phyloP scores from a whole-genome alignment of 202 grass and related monocot species.

The Zoysia matrella region DNA sequence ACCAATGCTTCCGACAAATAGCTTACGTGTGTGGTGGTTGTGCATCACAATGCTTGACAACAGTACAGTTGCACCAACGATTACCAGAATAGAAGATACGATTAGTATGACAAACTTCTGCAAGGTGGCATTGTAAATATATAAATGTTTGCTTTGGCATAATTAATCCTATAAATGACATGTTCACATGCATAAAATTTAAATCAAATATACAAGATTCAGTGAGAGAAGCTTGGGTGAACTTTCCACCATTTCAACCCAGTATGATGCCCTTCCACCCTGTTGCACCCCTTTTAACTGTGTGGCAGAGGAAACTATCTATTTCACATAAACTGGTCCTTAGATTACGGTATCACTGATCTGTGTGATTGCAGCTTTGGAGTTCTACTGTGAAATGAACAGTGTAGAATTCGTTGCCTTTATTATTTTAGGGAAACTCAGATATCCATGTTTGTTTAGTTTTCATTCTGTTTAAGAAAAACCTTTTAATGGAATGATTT shows the following conservation, averaged over 20 bases:
- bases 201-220: no score
- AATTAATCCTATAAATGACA: neutral
- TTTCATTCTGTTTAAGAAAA: neutral
- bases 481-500: neutral
- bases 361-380: neutral
- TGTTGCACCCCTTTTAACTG: neutral
- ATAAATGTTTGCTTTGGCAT: neutral
- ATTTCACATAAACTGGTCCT: neutral
- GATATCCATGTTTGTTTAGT: neutral
- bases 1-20: constrained; percentile 67
- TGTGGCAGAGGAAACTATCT: neutral
- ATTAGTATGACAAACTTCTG: constrained; percentile 56
- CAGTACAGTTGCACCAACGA: constrained; percentile 48
- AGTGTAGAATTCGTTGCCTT: neutral
- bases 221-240: neutral
- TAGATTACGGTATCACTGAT: neutral
- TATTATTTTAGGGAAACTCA: neutral
- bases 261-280: neutral
- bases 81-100: constrained; percentile 31
- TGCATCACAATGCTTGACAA: constrained; percentile 49
- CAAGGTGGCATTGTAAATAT: neutral
- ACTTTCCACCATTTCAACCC: neutral
- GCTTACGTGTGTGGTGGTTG: constrained; percentile 49
- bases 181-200: neutral
- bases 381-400: neutral